Conservation (phyloP, 2,329 filamentous ascomycete genomes). For the Metarhizium robertsii region DNA sequence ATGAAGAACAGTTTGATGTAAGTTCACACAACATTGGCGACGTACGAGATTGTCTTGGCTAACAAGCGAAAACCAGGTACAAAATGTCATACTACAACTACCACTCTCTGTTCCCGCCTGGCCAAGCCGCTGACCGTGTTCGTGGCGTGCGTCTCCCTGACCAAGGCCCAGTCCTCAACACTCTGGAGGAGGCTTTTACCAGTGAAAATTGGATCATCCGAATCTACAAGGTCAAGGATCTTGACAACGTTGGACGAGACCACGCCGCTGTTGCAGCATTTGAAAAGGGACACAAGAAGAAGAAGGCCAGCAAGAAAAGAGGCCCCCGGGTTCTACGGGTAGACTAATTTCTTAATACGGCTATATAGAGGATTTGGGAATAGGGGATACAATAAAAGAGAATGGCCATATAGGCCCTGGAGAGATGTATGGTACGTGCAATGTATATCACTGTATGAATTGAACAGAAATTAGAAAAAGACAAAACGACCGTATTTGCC, state of each 20-base stretch:
- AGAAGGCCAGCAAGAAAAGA: slow-evolving; percentile 63
- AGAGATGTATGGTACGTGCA: slow-evolving; percentile 12
- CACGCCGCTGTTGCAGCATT: slow-evolving; percentile 63
- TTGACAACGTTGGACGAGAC: slow-evolving; percentile 90
- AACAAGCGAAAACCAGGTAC: slow-evolving; percentile 57
- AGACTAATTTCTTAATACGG: slow-evolving; percentile 39
- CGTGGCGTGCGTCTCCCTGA: slow-evolving; percentile 74
- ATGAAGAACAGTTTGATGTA: slow-evolving; percentile 99
- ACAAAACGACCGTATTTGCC: neutral
- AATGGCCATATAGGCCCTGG: neutral
- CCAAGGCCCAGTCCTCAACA: slow-evolving; percentile 75
- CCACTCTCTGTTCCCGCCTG: slow-evolving; percentile 79
- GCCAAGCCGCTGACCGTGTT: slow-evolving; percentile 85
- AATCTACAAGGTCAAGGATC: slow-evolving; percentile 99
- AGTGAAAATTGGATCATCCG: slow-evolving; percentile 99
- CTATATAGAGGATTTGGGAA: slow-evolving; percentile 3
- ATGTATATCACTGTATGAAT: slow-evolving; percentile 31
- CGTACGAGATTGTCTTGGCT: neutral
- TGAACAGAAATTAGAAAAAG: slow-evolving; percentile 8
- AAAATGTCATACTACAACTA: slow-evolving; percentile 99
- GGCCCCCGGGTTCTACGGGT: slow-evolving; percentile 63
- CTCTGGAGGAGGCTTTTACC: slow-evolving; percentile 92
- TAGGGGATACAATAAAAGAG: slow-evolving; percentile 11
- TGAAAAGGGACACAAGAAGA: slow-evolving; percentile 75
- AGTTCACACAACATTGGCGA: slow-evolving; percentile 26